A percentile compares a stretch with the other conserved stretches of the same genome.
phyloP scores from a whole-genome alignment of 345 rosid species.

The Ceriops zippeliana region DNA sequence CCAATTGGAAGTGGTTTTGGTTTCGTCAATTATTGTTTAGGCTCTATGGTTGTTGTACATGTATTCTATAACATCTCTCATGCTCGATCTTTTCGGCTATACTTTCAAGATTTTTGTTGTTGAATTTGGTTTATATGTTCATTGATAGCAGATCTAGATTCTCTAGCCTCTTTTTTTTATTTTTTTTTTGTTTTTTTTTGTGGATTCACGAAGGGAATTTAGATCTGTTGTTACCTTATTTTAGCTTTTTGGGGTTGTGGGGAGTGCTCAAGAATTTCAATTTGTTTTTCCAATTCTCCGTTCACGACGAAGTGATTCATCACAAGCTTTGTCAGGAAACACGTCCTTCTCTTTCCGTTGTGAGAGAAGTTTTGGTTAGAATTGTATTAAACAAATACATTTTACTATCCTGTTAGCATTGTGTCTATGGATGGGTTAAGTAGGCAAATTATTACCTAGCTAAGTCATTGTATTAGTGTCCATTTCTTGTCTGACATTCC shows the following conservation, averaged over 20 bases:
- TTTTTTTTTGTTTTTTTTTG: too few species aligned
- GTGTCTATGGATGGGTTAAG: slow-evolving; percentile 11
- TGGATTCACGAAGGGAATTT: background rate
- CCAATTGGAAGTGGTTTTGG: too few species aligned
- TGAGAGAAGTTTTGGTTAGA: too few species aligned
- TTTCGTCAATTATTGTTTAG: background rate
- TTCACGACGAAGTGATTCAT: too few species aligned
- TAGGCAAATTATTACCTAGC: slow-evolving; percentile 6
- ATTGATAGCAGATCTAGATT: slow-evolving; percentile 14
- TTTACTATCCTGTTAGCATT: background rate
- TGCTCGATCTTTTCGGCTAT: background rate
- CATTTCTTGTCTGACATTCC: slow-evolving; percentile 11
- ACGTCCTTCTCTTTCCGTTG: background rate
- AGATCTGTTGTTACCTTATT: slow-evolving; percentile 6
- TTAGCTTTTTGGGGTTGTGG: background rate
- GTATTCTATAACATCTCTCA: background rate
- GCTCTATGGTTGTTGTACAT: background rate
- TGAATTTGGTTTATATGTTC: too few species aligned
- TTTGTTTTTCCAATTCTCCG: background rate
- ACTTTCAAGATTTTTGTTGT: background rate
- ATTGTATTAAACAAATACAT: background rate
- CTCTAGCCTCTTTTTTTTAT: background rate
- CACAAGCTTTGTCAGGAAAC: too few species aligned
- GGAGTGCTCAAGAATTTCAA: background rate
- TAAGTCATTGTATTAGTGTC: slow-evolving; percentile 1